These are phyloP conservation scores for Neoascochyta sp. DNA, from an alignment of 2,329 filamentous ascomycete genomes.

Conservation along the genomic window DNA sequence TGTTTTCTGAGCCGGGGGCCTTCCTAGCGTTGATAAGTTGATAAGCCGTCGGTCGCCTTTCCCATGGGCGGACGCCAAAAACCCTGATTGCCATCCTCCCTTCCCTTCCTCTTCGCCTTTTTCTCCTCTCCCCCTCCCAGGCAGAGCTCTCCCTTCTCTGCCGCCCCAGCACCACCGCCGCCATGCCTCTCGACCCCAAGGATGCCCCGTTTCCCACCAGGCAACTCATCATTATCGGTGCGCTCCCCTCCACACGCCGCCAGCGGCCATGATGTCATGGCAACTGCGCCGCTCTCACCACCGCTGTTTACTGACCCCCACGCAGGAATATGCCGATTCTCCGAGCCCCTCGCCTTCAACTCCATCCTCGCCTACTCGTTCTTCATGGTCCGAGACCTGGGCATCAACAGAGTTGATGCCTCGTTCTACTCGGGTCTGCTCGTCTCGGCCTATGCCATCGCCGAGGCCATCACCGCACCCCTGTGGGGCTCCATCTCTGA, in stretches of 20 bases:
- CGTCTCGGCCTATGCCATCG: slow-evolving; percentile 84
- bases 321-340: slow-evolving; percentile 83
- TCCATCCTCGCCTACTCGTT: slow-evolving; percentile 81
- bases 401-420: slow-evolving; percentile 42
- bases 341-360: slow-evolving; percentile 88
- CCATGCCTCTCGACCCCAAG: slow-evolving; percentile 31
- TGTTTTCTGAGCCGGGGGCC: slow-evolving; percentile 7
- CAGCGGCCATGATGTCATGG: slow-evolving; percentile 13
- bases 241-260: slow-evolving; percentile 10
- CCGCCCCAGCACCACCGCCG: slow-evolving; percentile 17
- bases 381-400: slow-evolving; percentile 40
- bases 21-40: slow-evolving; percentile 11
- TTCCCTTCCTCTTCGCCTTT: slow-evolving; percentile 14
- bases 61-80: no score
- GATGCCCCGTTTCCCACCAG: slow-evolving; percentile 44
- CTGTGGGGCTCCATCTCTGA: slow-evolving; percentile 42
- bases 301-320: slow-evolving; percentile 18
- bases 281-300: no score
- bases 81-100: slow-evolving; percentile 10
- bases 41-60: no score
- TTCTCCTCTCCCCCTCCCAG: slow-evolving; percentile 7
- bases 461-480: slow-evolving; percentile 82
- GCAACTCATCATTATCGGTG: slow-evolving; percentile 46
- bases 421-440: slow-evolving; percentile 83
- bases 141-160: no score